Conservation (phyloP, 2,329 filamentous ascomycete genomes). For the Neopestalotiopsis rosae region DNA sequence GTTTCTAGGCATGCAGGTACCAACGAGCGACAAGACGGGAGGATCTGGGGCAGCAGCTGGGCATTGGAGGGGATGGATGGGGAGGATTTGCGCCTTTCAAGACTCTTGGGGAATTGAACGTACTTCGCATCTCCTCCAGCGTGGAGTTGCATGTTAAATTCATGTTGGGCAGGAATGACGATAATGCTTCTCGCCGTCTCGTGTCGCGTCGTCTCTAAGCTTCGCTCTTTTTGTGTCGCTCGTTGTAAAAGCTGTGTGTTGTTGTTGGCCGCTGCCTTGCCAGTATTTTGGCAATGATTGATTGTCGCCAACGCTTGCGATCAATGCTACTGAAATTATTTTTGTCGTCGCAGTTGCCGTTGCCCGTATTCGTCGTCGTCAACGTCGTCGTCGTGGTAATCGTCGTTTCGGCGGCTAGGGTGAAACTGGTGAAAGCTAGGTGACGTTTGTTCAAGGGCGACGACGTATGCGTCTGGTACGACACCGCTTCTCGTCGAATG, state of each 20-base stretch:
- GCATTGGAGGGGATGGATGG: neutral
- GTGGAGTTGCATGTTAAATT: slow-evolving; percentile 42
- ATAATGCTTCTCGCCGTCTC: neutral
- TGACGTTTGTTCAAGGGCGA: slow-evolving; percentile 1
- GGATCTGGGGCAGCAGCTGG: slow-evolving; percentile 7
- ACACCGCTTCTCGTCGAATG: neutral
- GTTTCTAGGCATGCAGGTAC: slow-evolving; percentile 29
- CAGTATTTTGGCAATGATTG: neutral
- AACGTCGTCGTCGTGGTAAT: neutral
- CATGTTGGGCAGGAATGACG: slow-evolving; percentile 12
- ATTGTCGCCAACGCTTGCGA: neutral
- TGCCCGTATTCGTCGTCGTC: neutral
- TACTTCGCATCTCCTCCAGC: slow-evolving; percentile 40
- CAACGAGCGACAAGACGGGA: slow-evolving; percentile 12
- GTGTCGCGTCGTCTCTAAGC: neutral
- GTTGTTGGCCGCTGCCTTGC: neutral
- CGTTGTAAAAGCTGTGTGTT: neutral
- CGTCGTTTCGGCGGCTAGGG: no score
- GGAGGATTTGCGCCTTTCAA: slow-evolving; percentile 13
- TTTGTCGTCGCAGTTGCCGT: neutral
- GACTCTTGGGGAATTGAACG: slow-evolving; percentile 20
- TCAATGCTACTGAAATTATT: neutral
- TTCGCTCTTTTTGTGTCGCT: neutral
- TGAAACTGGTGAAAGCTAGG: neutral
- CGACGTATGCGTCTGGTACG: neutral